These are phyloP conservation scores for Scutellaria galericulata DNA, from an alignment of 257 asterid species.

Conservation along the genomic window DNA sequence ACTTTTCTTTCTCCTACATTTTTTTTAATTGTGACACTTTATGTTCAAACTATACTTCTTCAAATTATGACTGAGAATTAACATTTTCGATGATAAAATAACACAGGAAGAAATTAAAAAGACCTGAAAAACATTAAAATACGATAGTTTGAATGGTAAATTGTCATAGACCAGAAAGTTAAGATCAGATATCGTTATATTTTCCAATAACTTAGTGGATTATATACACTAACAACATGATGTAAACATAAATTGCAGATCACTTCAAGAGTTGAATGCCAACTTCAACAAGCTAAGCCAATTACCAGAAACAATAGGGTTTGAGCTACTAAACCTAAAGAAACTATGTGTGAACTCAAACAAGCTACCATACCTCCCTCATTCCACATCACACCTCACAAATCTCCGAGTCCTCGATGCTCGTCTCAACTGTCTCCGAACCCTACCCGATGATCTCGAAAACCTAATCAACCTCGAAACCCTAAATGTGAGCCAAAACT, in stretches of 20 bases:
- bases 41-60: too few relatives aligned
- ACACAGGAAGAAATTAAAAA: too few relatives aligned
- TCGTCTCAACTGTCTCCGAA: slow-evolving; percentile 76
- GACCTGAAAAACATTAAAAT: too few relatives aligned
- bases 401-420: slow-evolving; percentile 77
- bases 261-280: slow-evolving; percentile 77
- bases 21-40: too few relatives aligned
- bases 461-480: slow-evolving; percentile 70
- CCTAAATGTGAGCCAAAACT: slow-evolving; percentile 85
- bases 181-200: too few relatives aligned
- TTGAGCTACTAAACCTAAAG: slow-evolving; percentile 67
- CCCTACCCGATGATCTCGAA: slow-evolving; percentile 87
- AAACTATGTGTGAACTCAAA: slow-evolving; percentile 79
- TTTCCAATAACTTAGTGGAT: too few relatives aligned
- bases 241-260: slow-evolving; percentile 47
- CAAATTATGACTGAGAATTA: too few relatives aligned
- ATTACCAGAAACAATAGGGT: slow-evolving; percentile 80
- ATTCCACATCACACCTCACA: slow-evolving; percentile 78
- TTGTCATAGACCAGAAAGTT: too few relatives aligned
- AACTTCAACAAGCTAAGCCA: slow-evolving; percentile 78
- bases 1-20: too few relatives aligned
- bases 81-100: too few relatives aligned
- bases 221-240: too few relatives aligned
- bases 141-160: too few relatives aligned
- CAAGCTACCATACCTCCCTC: slow-evolving; percentile 72